Evolutionary conservation across 139 green algal genomes (phyloP), one percentile per base, ranked within the genome.

Genomic region (Trebouxia sp.): DNA sequence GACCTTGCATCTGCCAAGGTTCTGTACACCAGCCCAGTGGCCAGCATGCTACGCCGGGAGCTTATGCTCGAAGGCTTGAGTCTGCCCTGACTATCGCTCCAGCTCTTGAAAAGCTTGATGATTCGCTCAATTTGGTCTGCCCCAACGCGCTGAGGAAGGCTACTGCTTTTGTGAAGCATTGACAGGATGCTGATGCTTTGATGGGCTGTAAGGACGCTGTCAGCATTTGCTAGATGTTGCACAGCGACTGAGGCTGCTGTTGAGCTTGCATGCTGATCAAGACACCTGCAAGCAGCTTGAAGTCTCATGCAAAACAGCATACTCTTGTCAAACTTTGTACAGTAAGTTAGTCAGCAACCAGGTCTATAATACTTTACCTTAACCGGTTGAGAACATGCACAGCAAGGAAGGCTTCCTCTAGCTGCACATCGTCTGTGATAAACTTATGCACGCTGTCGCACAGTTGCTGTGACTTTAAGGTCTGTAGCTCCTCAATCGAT

Each of bases 21-120:
- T 53, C 32, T 28, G 14, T 79, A 79, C 28, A 55, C 72, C 30
- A 79, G 45, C 30, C 72, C 72, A 17, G 72, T 79, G 15, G 72
- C 72, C 47, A 65, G 30, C 9, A 79, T 65, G 72, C 72, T 79
- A 30, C 45, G 72, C 28, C 24, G 41, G 41, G 41, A 20, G 20
- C 67, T 53, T 12, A 14, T 53, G 39, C 67, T 77, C 11, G 24
- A 72, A 12, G 32, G 32, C 35, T 72, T 72, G 62, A 72, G 43
- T 30, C 15, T 56, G 41, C 69, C 69, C 69, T 77, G 69, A 39
- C 41, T 53, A 24, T 56, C 41, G 30, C 42, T 53, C 3, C 53
- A 26, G 7, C 17, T 17, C 26, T 77, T 51, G 41, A 77, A 53
- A 39, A 77, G 39, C 5, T 53, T 48, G 22, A 77, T 77, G 26